These are phyloP conservation scores for Myxozyma vanderwaltii DNA, from an alignment of 805 yeast species.

Conservation along the genomic window DNA sequence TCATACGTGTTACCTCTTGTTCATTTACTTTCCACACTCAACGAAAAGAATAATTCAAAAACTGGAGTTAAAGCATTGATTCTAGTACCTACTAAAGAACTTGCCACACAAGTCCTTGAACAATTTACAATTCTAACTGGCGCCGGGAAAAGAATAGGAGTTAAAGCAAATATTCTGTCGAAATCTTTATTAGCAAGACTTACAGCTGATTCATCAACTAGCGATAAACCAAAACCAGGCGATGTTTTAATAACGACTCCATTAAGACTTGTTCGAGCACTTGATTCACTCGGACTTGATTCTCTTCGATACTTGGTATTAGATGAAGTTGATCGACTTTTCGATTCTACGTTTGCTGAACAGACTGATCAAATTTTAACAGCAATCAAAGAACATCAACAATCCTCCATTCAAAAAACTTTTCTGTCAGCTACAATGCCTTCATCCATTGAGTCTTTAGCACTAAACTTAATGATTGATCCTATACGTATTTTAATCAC, in stretches of 20 bases:
- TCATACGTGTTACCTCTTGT: slow-evolving; percentile 85
- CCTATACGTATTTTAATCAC: slow-evolving; percentile 89
- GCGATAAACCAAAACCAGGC: slow-evolving; percentile 46
- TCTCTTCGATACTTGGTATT: slow-evolving; percentile 74
- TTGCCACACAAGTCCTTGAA: slow-evolving; percentile 80
- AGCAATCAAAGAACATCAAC: slow-evolving; percentile 35
- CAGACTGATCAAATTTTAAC: slow-evolving; percentile 86
- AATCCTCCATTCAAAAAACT: slow-evolving; percentile 57
- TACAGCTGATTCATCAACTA: slow-evolving; percentile 55
- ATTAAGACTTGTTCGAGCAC: slow-evolving; percentile 76
- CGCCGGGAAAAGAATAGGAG: slow-evolving; percentile 43
- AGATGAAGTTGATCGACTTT: slow-evolving; percentile 95
- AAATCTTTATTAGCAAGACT: slow-evolving; percentile 49
- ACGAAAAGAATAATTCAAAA: slow-evolving; percentile 30
- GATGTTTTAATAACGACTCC: slow-evolving; percentile 90
- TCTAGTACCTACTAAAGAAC: slow-evolving; percentile 91
- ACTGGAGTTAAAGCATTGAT: slow-evolving; percentile 66
- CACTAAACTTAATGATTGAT: slow-evolving; percentile 78
- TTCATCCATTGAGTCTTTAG: slow-evolving; percentile 86
- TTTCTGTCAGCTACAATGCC: slow-evolving; percentile 96
- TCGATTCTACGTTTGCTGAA: slow-evolving; percentile 82
- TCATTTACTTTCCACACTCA: slow-evolving; percentile 51
- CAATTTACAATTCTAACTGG: slow-evolving; percentile 63
- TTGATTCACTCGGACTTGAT: slow-evolving; percentile 59
- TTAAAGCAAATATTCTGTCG: slow-evolving; percentile 50